Evolutionary conservation across 2,329 filamentous ascomycete species (phyloP).

Genomic region (Cyanodermella asteris): DNA sequence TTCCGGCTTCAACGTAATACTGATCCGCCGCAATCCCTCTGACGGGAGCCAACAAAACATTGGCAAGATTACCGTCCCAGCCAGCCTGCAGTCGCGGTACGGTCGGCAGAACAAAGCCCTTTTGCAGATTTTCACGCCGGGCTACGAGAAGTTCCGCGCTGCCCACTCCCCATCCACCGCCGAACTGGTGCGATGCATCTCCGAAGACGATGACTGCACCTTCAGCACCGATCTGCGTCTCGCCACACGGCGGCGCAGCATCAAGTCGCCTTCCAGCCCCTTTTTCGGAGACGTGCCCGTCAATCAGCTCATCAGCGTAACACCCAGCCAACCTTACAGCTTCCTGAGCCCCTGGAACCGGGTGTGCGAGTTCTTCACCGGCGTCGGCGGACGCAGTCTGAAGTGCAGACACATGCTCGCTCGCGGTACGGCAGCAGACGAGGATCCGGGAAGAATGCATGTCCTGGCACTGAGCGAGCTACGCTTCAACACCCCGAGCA

Average conservation of each 20-base stretch:
- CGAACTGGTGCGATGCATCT: too few relatives aligned
- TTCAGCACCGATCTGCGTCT: too few relatives aligned
- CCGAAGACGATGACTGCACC: too few relatives aligned
- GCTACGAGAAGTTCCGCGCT: slow-evolving; percentile 6
- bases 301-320: background rate
- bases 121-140: slow-evolving; percentile 6
- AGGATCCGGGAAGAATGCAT: slow-evolving; percentile 11
- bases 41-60: slow-evolving; percentile 30
- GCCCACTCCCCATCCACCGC: too few relatives aligned
- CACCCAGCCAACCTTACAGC: slow-evolving; percentile 28
- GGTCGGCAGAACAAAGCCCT: too few relatives aligned
- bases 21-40: slow-evolving; percentile 29
- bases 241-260: slow-evolving; percentile 5
- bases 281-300: background rate
- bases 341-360: slow-evolving; percentile 78
- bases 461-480: slow-evolving; percentile 52
- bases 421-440: slow-evolving; percentile 11
- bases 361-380: slow-evolving; percentile 65
- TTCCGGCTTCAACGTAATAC: too few relatives aligned
- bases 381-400: slow-evolving; percentile 50
- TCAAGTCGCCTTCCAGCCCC: slow-evolving; percentile 1
- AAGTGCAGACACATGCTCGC: slow-evolving; percentile 51
- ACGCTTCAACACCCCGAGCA: slow-evolving; percentile 61
- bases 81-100: too few relatives aligned
- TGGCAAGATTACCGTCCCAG: slow-evolving; percentile 24